Conservation (phyloP, 306 rosid species). For the Rosa multiflora region DNA sequence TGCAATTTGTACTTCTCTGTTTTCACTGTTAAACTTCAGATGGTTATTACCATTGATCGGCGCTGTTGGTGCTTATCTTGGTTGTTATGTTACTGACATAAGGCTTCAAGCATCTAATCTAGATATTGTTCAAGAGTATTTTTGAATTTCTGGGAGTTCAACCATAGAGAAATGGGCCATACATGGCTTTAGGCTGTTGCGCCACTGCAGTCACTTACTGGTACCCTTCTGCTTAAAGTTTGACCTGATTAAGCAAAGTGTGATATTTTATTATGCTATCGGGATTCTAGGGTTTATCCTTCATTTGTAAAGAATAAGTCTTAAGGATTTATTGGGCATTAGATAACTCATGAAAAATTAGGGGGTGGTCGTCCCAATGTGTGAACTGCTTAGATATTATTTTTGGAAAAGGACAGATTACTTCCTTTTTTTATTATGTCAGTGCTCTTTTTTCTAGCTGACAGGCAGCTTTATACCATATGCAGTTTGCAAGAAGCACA, state of each 20-base stretch:
- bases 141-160: slow-evolving; percentile 7
- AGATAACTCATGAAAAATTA: background rate
- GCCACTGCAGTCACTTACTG: background rate
- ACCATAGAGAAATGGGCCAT: background rate
- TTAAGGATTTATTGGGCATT: background rate
- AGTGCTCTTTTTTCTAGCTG: background rate
- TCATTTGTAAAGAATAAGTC: background rate
- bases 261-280: background rate
- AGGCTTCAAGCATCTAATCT: background rate
- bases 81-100: background rate
- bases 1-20: background rate
- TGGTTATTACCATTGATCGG: background rate
- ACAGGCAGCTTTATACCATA: slow-evolving; percentile 28
- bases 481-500: slow-evolving; percentile 99
- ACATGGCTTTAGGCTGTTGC: slow-evolving; percentile 11
- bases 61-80: background rate
- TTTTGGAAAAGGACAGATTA: background rate
- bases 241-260: background rate
- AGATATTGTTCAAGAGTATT: background rate
- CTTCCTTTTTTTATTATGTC: background rate
- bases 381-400: background rate
- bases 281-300: background rate
- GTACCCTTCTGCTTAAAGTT: slow-evolving; percentile 11
- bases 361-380: background rate
- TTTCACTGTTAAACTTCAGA: background rate